Base-by-base conservation (phyloP, 805 yeast species). In the Cyberlindnera japonica region DNA sequence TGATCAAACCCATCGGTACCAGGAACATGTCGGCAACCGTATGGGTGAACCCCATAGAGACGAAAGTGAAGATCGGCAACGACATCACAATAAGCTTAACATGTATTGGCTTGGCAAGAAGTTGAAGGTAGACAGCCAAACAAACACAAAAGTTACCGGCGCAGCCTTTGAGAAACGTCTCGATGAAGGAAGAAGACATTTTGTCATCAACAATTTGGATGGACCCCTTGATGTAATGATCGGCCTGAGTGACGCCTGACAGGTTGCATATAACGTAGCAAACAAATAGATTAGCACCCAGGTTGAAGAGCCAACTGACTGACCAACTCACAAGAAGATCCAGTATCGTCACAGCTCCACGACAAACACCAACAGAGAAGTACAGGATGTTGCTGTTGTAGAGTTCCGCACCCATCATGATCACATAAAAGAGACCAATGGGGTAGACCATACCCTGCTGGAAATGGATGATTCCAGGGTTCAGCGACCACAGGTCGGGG, bases 1-100 rank as follows among this genome's bases (percentile, higher is more conserved):
- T 83, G 35, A 84, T 68, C 55, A 83, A 61, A 0, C 86, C 95
- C 47, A 78, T 74, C 8, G 81, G 77, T 5, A 81, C 57, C 39
- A 83, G 49, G 49, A 69, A 80, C 93, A 86, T 83, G 58, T 86
- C 95, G 1, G 95, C 95, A 8, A 86, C 88, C 2, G 79, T 77
- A 56, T 86, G 95, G 2, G 86, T 78, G 61, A 79, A 86, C 0
- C 95, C 93, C 68, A 81, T 67, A 1, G 81, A 53, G n/a, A 83
- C 93, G 60, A 86, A 83, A 0, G 90, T 78, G 59, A 83, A 83
- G 13, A 85, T 69, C 1, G 95, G 95, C 16, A 84, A 56, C 13
- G 69, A 54, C 65, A 85, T 73, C 65, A 82, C 62, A 6, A 81
- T 34, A 21, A 81, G 68, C 51, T 82, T 83, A 25, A 86, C 95